phyloP scores from a whole-genome alignment of 2,329 filamentous ascomycete species.

The Penicillium thymicola region DNA sequence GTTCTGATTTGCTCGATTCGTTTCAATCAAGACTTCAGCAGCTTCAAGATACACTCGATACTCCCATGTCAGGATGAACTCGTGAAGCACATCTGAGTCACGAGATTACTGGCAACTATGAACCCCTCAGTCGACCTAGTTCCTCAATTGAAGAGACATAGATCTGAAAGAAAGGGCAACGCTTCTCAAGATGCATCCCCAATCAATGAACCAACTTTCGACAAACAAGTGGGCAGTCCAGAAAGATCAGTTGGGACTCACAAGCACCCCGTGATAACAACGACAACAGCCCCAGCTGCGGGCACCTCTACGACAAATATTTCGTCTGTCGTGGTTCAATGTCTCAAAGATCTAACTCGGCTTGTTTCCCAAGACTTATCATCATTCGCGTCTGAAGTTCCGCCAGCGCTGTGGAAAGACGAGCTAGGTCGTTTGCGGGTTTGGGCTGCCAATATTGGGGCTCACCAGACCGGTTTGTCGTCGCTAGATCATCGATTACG shows the following conservation, averaged over 20 bases:
- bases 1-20: too few species aligned
- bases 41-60: too few species aligned
- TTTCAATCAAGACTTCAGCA: too few species aligned
- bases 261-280: neutral
- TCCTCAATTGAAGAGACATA: neutral
- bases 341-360: neutral
- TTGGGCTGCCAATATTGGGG: conserved; percentile 35
- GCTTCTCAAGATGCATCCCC: neutral
- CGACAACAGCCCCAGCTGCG: neutral
- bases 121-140: neutral
- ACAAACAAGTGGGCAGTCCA: neutral
- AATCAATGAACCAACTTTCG: neutral
- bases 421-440: conserved; percentile 22
- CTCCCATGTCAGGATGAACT: neutral
- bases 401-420: conserved; percentile 13
- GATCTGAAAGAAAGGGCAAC: neutral
- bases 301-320: neutral
- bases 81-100: neutral
- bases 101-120: too few species aligned
- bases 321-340: neutral
- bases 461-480: conserved; percentile 24
- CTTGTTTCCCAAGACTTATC: neutral
- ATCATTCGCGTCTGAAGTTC: neutral
- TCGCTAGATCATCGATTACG: conserved; percentile 33
- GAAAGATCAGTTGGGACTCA: neutral